Conservation (phyloP, 202 grass and related monocot genomes). For the Saccharum hybrid region DNA sequence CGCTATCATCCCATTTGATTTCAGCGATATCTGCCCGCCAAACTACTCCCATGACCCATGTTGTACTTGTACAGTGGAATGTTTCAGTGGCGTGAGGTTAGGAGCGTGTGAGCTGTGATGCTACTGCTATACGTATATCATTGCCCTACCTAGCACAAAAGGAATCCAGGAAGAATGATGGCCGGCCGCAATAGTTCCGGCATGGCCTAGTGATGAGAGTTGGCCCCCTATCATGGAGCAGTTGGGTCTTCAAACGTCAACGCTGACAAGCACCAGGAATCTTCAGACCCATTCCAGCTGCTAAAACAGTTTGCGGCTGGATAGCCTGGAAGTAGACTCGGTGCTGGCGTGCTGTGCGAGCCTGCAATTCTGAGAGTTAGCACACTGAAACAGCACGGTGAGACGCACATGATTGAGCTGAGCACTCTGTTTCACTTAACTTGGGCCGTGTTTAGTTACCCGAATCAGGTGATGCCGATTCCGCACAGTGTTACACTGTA, state of each 20-base stretch:
- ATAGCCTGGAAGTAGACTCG: neutral
- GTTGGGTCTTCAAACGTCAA: slow-evolving; percentile 36
- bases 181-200: slow-evolving; percentile 2
- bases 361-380: neutral
- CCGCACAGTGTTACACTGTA: too few relatives aligned
- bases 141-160: neutral
- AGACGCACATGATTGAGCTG: too few relatives aligned
- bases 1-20: neutral
- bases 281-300: slow-evolving; percentile 5
- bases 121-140: neutral
- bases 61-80: neutral
- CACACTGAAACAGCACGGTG: neutral
- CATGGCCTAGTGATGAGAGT: neutral
- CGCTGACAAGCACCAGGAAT: slow-evolving; percentile 12
- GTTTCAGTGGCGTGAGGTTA: neutral
- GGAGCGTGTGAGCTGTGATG: neutral
- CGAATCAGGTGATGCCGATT: too few relatives aligned
- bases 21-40: slow-evolving; percentile 4
- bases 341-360: neutral
- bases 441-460: too few relatives aligned
- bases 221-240: slow-evolving; percentile 1
- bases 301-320: neutral
- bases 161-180: slow-evolving; percentile 6
- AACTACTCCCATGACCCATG: slow-evolving; percentile 13
- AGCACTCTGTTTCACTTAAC: too few relatives aligned